Evolutionary conservation across 441 rosid genomes (phyloP).

Genomic region (Croton laevigatus): DNA sequence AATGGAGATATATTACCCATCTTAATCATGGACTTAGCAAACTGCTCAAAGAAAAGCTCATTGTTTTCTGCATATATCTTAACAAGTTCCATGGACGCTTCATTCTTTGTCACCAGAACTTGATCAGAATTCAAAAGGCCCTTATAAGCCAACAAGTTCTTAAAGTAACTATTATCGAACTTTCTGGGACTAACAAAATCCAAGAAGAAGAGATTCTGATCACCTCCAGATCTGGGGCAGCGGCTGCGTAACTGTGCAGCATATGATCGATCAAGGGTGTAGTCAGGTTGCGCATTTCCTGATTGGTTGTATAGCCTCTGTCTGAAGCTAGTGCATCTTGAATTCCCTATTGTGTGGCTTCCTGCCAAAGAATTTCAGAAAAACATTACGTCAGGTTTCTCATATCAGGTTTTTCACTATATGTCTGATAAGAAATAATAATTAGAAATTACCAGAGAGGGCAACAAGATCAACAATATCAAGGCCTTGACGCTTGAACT

Average conservation of each 20-base stretch:
- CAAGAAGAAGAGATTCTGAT: conserved; percentile 70
- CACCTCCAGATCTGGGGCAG: conserved; percentile 86
- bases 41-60: conserved; percentile 62
- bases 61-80: conserved; percentile 61
- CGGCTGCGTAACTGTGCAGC: conserved; percentile 50
- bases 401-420: background rate
- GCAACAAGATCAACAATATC: conserved; percentile 78
- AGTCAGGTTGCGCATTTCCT: conserved; percentile 71
- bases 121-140: conserved; percentile 83
- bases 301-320: conserved; percentile 92
- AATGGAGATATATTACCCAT: conserved; percentile 86
- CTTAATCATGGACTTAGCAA: conserved; percentile 77
- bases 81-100: conserved; percentile 57
- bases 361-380: conserved; percentile 38
- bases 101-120: conserved; percentile 55
- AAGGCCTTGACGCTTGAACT: conserved; percentile 71
- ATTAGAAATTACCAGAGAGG: conserved; percentile 57
- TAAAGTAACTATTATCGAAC: conserved; percentile 86
- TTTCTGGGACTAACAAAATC: conserved; percentile 52
- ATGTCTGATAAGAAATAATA: too few relatives aligned
- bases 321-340: conserved; percentile 84
- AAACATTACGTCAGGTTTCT: background rate
- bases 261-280: conserved; percentile 57
- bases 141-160: conserved; percentile 54
- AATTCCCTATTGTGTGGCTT: conserved; percentile 85